Evolutionary conservation across 495 filamentous ascomycete species (phyloP), one percentile per base, ranked within the genome.

Genomic region (Letharia lupina): DNA sequence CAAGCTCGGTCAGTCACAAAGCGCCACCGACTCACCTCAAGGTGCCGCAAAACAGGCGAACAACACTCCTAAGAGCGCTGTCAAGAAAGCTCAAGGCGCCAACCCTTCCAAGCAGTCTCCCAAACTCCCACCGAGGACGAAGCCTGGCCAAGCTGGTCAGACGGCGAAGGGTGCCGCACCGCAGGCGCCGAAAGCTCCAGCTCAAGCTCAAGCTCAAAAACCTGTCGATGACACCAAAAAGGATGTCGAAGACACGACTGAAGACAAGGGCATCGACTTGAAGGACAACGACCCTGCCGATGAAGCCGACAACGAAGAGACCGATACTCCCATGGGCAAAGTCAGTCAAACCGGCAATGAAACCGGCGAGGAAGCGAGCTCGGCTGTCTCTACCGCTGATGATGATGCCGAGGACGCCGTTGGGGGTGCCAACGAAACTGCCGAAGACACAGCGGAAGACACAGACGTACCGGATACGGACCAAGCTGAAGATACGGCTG

Each of bases 1-100:
- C 31, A 78, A 78, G 66, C 69, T 79, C 13, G 76, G 75, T 64
- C 77, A 78, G 65, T 67, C 67, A 23, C 39, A 59, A 74, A 66
- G 61, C 67, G 39, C 63, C 59, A 62, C 69, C 45, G 65, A 72
- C 64, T 44, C 66, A 28, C 35, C 66, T 23, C 28, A 66, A 70
- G 52, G 33, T 64, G 20, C 62, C 63, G 40, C 67, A 62, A 68
- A 66, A 35, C 67, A 67, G 62, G 64, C 67, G 28, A 60, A 72
- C 69, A 61, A 69, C 67, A 76, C 73, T 15, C 72, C 72, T n/a
- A 70, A 73, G 66, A 61, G 66, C 48, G 63, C 70, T 37, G 70
- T 61, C 47, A 66, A 64, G 2, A 64, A 69, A 60, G 64, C 69
- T n/a, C 66, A 72, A 59, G 64, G 44, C 60, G 33, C 70, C 15